phyloP scores from a whole-genome alignment of 768 basidiomycete species.

The Russula foetens region DNA sequence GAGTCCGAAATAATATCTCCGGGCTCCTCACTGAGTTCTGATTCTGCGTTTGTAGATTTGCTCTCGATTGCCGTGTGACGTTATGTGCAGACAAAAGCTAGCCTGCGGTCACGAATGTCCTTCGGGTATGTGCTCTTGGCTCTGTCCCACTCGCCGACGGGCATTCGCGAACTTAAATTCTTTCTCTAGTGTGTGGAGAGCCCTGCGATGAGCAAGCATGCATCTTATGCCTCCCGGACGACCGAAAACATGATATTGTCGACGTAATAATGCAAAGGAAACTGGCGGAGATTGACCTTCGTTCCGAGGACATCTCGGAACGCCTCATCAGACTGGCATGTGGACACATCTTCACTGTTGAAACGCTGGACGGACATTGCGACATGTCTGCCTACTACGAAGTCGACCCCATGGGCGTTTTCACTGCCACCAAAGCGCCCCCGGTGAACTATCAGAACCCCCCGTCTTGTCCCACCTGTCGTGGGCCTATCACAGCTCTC shows the following conservation, averaged over 20 bases:
- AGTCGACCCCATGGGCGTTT: constrained; percentile 22
- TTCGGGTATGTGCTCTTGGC: constrained; percentile 28
- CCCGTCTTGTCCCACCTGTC: constrained; percentile 31
- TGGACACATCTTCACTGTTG: constrained; percentile 34
- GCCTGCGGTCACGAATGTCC: constrained; percentile 33
- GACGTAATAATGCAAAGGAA: constrained; percentile 31
- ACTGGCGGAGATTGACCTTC: constrained; percentile 23
- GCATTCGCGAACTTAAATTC: background rate
- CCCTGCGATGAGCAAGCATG: constrained; percentile 29
- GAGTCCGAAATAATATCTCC: constrained; percentile 3
- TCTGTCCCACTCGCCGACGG: background rate
- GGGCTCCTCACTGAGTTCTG: background rate
- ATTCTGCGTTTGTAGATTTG: constrained; percentile 26
- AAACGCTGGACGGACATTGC: constrained; percentile 33
- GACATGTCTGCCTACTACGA: constrained; percentile 27
- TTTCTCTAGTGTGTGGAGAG: constrained; percentile 31
- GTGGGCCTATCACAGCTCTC: constrained; percentile 27
- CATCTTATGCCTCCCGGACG: constrained; percentile 24
- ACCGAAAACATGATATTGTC: constrained; percentile 26
- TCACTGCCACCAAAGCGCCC: constrained; percentile 23
- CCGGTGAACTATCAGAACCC: constrained; percentile 26
- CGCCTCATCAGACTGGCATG: constrained; percentile 27
- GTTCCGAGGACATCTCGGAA: constrained; percentile 26
- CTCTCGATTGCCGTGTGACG: constrained; percentile 31
- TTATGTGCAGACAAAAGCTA: constrained; percentile 25